These are phyloP conservation scores for Xerocomus potaroensis DNA, from an alignment of 768 basidiomycete species.

Conservation along the genomic window DNA sequence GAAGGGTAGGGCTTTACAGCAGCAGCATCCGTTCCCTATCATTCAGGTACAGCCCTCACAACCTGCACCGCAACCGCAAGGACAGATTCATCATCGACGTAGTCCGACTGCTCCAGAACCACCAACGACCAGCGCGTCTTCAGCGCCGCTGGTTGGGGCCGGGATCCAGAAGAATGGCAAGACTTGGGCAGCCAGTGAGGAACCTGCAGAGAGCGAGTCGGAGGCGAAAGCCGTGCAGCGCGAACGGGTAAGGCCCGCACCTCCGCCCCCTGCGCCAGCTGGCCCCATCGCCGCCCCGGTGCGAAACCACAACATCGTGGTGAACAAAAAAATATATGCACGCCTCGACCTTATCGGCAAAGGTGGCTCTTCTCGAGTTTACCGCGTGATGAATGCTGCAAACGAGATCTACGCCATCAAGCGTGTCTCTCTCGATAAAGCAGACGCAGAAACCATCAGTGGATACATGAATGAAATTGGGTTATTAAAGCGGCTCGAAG, in stretches of 20 bases:
- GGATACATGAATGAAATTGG: conserved; percentile 97
- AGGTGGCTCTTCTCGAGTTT: conserved; percentile 95
- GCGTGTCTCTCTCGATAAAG: conserved; percentile 84
- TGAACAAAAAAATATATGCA: conserved; percentile 77
- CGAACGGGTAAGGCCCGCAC: conserved; percentile 30
- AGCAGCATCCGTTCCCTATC: conserved; percentile 27
- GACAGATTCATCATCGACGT: conserved; percentile 48
- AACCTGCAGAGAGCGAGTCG: conserved; percentile 35
- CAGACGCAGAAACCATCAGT: conserved; percentile 82
- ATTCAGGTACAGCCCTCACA: conserved; percentile 24
- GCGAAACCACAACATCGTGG: conserved; percentile 38
- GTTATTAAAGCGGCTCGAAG: conserved; percentile 87
- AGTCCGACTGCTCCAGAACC: conserved; percentile 69
- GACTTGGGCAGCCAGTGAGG: conserved; percentile 47
- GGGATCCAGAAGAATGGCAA: conserved; percentile 30
- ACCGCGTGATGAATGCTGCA: conserved; percentile 73
- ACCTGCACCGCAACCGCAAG: conserved; percentile 17
- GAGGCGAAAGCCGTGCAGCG: conserved; percentile 25
- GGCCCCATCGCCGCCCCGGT: conserved; percentile 22
- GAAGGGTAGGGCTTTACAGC: conserved; percentile 23
- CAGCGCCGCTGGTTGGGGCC: conserved; percentile 14
- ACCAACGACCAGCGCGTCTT: conserved; percentile 38
- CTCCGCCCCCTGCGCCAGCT: conserved; percentile 31
- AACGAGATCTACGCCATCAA: conserved; percentile 89
- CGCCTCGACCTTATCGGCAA: conserved; percentile 88